A percentile compares a stretch with the other conserved stretches of the same genome.
Evolutionary conservation across 108 stramenopile species (phyloP).

Genomic region (Nitzschia sp.): DNA sequence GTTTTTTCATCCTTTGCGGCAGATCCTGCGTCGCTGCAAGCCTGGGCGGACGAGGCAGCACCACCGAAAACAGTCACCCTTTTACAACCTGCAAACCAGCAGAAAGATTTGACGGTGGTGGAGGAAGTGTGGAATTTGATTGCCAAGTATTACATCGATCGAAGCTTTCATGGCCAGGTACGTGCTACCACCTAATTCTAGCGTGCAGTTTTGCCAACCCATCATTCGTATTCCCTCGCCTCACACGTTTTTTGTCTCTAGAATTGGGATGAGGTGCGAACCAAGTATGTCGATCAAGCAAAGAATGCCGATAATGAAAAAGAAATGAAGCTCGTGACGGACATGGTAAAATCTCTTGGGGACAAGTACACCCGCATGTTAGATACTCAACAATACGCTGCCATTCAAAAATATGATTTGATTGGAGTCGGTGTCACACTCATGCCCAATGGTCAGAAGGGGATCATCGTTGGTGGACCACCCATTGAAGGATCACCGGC

Average conservation of each 20-base stretch:
- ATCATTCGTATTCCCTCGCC: not conserved
- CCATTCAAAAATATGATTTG: conserved; percentile 85
- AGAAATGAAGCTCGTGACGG: conserved; percentile 41
- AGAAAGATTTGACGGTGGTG: conserved; percentile 33
- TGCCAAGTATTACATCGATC: conserved; percentile 77
- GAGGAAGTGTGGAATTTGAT: conserved; percentile 82
- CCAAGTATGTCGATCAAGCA: conserved; percentile 7
- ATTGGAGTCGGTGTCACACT: conserved; percentile 88
- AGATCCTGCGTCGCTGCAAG: not conserved
- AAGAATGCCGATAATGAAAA: conserved; percentile 16
- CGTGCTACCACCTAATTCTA: no score
- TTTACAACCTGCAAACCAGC: not conserved
- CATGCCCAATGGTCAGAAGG: conserved; percentile 61
- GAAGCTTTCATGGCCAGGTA: conserved; percentile 51
- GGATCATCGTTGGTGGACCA: conserved; percentile 80
- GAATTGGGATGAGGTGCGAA: conserved; percentile 40
- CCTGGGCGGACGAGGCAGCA: not conserved
- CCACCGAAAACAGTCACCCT: not conserved
- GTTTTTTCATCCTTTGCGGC: not conserved
- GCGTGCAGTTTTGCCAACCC: not conserved
- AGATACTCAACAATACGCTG: conserved; percentile 54
- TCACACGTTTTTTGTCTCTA: not conserved
- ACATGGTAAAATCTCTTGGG: conserved; percentile 67
- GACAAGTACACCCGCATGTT: conserved; percentile 85
- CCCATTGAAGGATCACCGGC: conserved; percentile 74